Evolutionary conservation across 2,329 filamentous ascomycete species (phyloP).

Genomic region (Intubia oerlemansii): DNA sequence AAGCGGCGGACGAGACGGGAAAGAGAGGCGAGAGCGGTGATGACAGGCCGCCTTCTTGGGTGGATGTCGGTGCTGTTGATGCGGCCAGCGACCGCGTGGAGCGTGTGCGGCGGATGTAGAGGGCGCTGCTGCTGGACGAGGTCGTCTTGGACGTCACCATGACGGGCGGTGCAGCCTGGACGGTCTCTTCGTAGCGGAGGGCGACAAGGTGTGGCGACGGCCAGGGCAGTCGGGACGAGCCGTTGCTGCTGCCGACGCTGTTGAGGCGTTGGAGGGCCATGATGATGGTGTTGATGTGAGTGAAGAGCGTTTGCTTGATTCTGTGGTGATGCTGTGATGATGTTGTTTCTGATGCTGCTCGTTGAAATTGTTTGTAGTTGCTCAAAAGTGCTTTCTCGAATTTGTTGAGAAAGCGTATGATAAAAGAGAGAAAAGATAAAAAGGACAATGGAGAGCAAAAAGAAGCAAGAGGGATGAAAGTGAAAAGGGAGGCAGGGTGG

Average conservation of each 20-base stretch:
- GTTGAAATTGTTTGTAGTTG: conserved; percentile 1
- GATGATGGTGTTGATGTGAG: neutral
- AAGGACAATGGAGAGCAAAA: neutral
- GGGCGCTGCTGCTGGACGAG: neutral
- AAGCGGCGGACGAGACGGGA: neutral
- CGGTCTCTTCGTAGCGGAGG: conserved; percentile 39
- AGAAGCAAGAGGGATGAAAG: neutral
- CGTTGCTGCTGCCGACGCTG: conserved; percentile 19
- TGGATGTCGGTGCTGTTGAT: conserved; percentile 9
- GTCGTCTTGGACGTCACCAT: conserved; percentile 13
- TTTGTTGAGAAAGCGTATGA: neutral
- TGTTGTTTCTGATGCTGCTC: neutral
- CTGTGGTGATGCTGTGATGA: neutral
- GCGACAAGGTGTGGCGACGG: conserved; percentile 22
- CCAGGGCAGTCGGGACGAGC: conserved; percentile 16
- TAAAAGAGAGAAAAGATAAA: neutral
- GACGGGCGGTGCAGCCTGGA: conserved; percentile 33
- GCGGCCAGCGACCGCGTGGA: conserved; percentile 8
- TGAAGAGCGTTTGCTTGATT: neutral
- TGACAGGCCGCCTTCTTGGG: conserved; percentile 1
- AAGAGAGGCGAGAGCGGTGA: neutral
- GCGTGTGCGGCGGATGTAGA: conserved; percentile 13
- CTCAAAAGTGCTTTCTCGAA: neutral
- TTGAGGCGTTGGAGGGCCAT: conserved; percentile 20
- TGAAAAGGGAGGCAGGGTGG: neutral